Conservation (phyloP, 2,329 filamentous ascomycete species). For the Ophiognomonia clavigignenti-juglandacearum region DNA sequence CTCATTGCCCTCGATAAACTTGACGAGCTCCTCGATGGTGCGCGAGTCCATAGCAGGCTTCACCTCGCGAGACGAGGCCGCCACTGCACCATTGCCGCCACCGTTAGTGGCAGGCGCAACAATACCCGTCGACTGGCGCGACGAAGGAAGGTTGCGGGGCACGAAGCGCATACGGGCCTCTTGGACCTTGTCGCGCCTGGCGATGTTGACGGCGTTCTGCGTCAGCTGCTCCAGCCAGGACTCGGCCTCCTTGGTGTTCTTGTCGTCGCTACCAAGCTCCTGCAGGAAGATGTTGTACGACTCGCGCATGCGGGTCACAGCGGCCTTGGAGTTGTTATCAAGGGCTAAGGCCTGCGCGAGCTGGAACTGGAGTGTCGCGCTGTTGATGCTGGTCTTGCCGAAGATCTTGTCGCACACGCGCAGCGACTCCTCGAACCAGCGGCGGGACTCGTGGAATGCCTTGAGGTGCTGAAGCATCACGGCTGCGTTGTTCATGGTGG, state of each 20-base stretch:
- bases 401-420: slow-evolving; percentile 85
- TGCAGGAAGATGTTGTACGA: slow-evolving; percentile 92
- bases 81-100: slow-evolving; percentile 23
- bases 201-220: slow-evolving; percentile 89
- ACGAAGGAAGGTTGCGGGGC: slow-evolving; percentile 50
- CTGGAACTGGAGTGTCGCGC: slow-evolving; percentile 93
- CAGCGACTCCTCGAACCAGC: slow-evolving; percentile 95
- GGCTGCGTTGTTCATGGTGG: slow-evolving; percentile 96
- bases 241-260: slow-evolving; percentile 97
- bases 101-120: slow-evolving; percentile 40
- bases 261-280: slow-evolving; percentile 82
- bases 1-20: slow-evolving; percentile 82
- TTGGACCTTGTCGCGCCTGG: slow-evolving; percentile 86
- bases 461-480: slow-evolving; percentile 98
- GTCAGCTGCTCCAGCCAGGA: slow-evolving; percentile 95
- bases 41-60: slow-evolving; percentile 59
- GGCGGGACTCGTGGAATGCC: slow-evolving; percentile 86
- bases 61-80: slow-evolving; percentile 18
- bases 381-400: slow-evolving; percentile 85
- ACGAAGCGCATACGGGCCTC: slow-evolving; percentile 71
- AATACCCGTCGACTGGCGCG: not conserved
- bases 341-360: slow-evolving; percentile 90
- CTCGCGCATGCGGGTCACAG: slow-evolving; percentile 90
- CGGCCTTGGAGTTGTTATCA: slow-evolving; percentile 90
- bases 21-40: slow-evolving; percentile 88